Evolutionary conservation across 441 rosid species (phyloP), one percentile per base, ranked within the genome.

Genomic region (Populus hybrid): DNA sequence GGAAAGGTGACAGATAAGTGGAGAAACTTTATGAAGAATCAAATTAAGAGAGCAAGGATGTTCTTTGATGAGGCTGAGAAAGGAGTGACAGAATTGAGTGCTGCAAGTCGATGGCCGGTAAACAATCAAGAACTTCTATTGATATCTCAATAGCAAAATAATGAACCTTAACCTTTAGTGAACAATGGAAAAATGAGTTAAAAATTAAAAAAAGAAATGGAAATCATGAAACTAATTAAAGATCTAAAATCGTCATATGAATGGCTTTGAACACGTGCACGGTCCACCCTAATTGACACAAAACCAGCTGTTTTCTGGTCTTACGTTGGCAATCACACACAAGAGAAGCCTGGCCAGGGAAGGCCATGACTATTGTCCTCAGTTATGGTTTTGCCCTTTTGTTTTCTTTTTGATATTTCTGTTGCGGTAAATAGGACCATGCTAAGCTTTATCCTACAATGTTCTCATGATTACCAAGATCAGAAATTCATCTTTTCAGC

Each of bases 31-130:
- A 92, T 92, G 97, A 93, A 85, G 84, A 87, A 85, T 83, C 98
- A 94, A 86, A 93, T 90, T 29, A 92, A 88, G 79, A 88, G 97
- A 81, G 97, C 98, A 14, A 84, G 97, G 83, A 90, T 85, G 92
- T 92, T 93, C 86, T 92, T 94, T 12, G 88, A 90, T 33, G 87
- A 90, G 84, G 94, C 99, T 26, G 97, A 92, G 85, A 90, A 88
- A 79, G 99, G 99, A 9, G 97, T 90, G 26, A 78, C 87, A 0
- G n/a, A n/a, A n/a, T n/a, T n/a, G n/a, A n/a, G n/a, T n/a, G n/a
- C n/a, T n/a, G n/a, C n/a, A n/a, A n/a, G 97, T 75, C 79, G 95
- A 88, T 93, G 99, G 99, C 97, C 99, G 77, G 97, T 91, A 77
- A 85, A 79, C 56, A 53, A 68, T 74, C 69, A 38, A 31, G 0